phyloP scores from a whole-genome alignment of 2,329 filamentous ascomycete genomes.

The Colletotrichum sp. region DNA sequence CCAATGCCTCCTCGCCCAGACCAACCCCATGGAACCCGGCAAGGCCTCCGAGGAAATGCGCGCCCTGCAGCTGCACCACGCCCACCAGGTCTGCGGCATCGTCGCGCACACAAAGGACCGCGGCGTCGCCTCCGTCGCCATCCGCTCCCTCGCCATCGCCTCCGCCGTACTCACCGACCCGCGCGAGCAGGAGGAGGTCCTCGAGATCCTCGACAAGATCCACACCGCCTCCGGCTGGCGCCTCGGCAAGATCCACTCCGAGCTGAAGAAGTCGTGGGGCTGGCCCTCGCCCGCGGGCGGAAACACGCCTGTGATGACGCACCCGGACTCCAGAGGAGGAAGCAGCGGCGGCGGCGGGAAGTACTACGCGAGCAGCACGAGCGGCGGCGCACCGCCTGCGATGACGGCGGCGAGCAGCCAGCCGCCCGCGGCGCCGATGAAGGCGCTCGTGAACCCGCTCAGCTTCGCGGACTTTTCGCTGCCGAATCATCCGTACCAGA shows the following conservation, averaged over 20 bases:
- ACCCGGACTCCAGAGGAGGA: neutral
- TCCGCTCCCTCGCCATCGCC: slow-evolving; percentile 80
- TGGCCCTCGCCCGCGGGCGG: slow-evolving; percentile 48
- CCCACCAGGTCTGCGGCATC: slow-evolving; percentile 88
- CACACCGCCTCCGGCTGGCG: slow-evolving; percentile 80
- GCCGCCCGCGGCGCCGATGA: slow-evolving; percentile 26
- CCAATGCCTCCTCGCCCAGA: slow-evolving; percentile 80
- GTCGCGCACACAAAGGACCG: slow-evolving; percentile 83
- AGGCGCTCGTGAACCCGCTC: slow-evolving; percentile 68
- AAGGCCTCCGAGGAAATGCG: slow-evolving; percentile 71
- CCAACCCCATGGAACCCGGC: slow-evolving; percentile 71
- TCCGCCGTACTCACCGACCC: slow-evolving; percentile 72
- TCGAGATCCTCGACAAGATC: slow-evolving; percentile 78
- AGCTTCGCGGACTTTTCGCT: slow-evolving; percentile 77
- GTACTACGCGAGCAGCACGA: neutral
- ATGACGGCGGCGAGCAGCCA: slow-evolving; percentile 24
- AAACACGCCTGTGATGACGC: neutral
- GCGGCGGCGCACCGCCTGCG: neutral
- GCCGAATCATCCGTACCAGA: slow-evolving; percentile 82
- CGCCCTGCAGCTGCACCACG: slow-evolving; percentile 73
- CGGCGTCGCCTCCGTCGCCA: slow-evolving; percentile 78
- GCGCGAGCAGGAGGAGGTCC: slow-evolving; percentile 80
- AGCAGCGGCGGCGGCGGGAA: slow-evolving; percentile 9
- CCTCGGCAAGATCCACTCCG: slow-evolving; percentile 72
- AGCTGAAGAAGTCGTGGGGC: slow-evolving; percentile 79